Percentiles rank a stretch among this genome's conserved stretches.
phyloP scores from a whole-genome alignment of 2,329 filamentous ascomycete genomes.

The Botrytis pseudocinerea region DNA sequence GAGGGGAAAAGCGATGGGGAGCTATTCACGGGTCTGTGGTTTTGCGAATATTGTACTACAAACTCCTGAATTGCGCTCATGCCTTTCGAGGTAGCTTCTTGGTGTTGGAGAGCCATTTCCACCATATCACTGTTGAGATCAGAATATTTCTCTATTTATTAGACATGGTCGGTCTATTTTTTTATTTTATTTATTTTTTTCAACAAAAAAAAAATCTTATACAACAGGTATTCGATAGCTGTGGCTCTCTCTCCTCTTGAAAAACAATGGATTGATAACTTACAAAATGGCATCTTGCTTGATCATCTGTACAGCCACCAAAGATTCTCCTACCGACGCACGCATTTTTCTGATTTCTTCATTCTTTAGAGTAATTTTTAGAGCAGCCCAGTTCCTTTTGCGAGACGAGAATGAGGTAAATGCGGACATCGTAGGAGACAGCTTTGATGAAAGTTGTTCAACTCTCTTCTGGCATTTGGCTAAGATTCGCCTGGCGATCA shows the following conservation, averaged over 20 bases:
- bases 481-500: neutral
- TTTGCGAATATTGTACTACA: neutral
- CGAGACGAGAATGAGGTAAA: neutral
- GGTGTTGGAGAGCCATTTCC: neutral
- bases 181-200: too few relatives aligned
- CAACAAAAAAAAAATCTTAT: too few relatives aligned
- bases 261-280: neutral
- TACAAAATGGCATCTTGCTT: conserved; percentile 4
- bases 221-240: neutral
- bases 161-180: neutral
- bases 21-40: neutral
- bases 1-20: neutral
- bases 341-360: conserved; percentile 7
- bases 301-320: neutral
- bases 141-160: neutral
- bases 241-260: neutral
- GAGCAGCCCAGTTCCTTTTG: conserved; percentile 1
- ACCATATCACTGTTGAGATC: neutral
- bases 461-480: conserved; percentile 6
- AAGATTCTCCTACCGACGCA: conserved; percentile 1
- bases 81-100: conserved; percentile 8
- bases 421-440: neutral
- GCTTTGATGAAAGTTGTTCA: neutral
- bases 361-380: neutral
- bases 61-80: conserved; percentile 7